phyloP scores from a whole-genome alignment of 371 early-diverging fungal genomes.

The Syncephalastrum contaminatum region DNA sequence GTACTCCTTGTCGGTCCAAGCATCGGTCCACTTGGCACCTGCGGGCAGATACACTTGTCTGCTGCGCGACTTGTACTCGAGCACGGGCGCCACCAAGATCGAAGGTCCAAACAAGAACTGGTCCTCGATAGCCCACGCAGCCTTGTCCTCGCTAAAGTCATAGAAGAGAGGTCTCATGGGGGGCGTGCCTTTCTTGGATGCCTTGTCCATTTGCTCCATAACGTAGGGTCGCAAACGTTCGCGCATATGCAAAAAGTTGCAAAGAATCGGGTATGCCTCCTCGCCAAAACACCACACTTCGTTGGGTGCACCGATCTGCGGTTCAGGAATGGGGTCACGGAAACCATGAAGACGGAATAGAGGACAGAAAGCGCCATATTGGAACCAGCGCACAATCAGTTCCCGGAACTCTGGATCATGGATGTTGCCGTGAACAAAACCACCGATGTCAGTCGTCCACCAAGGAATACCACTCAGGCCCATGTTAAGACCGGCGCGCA shows the following conservation, averaged over 20 bases:
- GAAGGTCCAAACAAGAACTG: conserved; percentile 39
- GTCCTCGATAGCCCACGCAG: conserved; percentile 26
- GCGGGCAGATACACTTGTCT: conserved; percentile 44
- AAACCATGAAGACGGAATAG: conserved; percentile 24
- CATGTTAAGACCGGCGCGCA: conserved; percentile 22
- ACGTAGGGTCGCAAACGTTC: conserved; percentile 19
- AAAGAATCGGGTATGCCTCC: conserved; percentile 14
- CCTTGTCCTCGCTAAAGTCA: conserved; percentile 43
- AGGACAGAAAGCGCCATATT: conserved; percentile 21
- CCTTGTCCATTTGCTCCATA: conserved; percentile 17
- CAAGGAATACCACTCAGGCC: conserved; percentile 20
- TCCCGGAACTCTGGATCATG: conserved; percentile 16
- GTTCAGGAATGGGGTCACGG: conserved; percentile 15
- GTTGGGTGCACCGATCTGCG: conserved; percentile 15
- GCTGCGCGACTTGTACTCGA: conserved; percentile 29
- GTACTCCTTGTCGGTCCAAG: conserved; percentile 40
- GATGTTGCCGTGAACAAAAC: conserved; percentile 22
- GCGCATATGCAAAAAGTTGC: conserved; percentile 16
- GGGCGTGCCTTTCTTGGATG: conserved; percentile 36
- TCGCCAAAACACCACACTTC: conserved; percentile 19
- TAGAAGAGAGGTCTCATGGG: conserved; percentile 49
- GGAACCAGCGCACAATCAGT: conserved; percentile 23
- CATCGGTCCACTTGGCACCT: conserved; percentile 36
- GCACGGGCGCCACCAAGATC: conserved; percentile 37
- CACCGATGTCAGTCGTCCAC: conserved; percentile 25